Percentiles rank a stretch among this genome's conserved stretches.
Evolutionary conservation across 345 rosid species (phyloP).

Genomic region (Nephelium lappaceum): DNA sequence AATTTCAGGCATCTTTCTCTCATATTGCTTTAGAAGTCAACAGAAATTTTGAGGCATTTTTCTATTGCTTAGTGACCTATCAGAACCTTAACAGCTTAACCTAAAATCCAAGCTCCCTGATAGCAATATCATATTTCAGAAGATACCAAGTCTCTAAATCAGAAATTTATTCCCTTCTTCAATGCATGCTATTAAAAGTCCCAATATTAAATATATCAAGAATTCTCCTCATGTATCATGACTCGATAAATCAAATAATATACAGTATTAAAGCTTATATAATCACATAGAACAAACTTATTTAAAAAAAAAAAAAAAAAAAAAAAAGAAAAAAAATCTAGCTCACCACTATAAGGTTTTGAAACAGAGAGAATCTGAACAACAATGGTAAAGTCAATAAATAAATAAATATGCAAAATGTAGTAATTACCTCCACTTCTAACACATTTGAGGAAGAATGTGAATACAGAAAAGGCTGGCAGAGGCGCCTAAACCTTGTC

Average conservation of each 20-base stretch:
- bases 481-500: constrained; percentile 93
- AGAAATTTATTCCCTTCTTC: not conserved
- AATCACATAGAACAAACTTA: not conserved
- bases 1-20: not conserved
- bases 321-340: not conserved
- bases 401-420: not conserved
- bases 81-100: not conserved
- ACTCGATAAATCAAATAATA: not conserved
- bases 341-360: not conserved
- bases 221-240: not conserved
- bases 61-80: not conserved
- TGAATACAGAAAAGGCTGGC: constrained; percentile 93
- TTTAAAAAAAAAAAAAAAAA: not conserved
- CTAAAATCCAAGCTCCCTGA: not conserved
- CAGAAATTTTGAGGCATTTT: not conserved
- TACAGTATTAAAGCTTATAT: not conserved
- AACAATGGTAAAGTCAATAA: not conserved
- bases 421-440: constrained; percentile 79
- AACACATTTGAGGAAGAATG: constrained; percentile 94
- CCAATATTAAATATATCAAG: not conserved
- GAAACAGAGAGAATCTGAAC: not conserved
- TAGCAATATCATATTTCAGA: not conserved
- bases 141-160: constrained; percentile 5
- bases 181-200: not conserved
- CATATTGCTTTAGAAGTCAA: not conserved